Conservation (phyloP, 768 basidiomycete genomes). For the Lentinula sp. region DNA sequence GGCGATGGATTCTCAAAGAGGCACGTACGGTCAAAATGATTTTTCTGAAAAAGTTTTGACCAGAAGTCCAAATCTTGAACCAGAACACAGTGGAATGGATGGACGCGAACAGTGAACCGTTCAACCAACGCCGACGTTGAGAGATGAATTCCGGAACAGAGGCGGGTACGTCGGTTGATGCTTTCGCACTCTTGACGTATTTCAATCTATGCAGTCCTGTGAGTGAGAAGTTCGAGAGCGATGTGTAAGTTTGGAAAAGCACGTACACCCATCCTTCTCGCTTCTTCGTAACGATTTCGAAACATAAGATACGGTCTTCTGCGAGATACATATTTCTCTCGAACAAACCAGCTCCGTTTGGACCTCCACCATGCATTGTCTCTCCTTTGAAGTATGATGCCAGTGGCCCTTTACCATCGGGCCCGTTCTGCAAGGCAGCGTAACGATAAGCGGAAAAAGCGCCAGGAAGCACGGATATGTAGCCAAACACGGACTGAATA, state of each 20-base stretch:
- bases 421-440: conserved; percentile 79
- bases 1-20: conserved; percentile 2
- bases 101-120: conserved; percentile 89
- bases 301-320: conserved; percentile 87
- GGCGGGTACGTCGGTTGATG: conserved; percentile 93
- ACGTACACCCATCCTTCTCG: conserved; percentile 75
- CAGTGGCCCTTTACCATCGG: conserved; percentile 84
- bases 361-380: conserved; percentile 65
- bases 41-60: conserved; percentile 86
- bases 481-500: conserved; percentile 69
- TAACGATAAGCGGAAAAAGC: conserved; percentile 93
- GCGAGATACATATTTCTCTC: conserved; percentile 91
- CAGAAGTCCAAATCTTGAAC: conserved; percentile 84
- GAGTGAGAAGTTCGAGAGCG: neutral
- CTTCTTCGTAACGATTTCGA: conserved; percentile 91
- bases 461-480: conserved; percentile 85
- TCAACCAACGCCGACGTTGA: conserved; percentile 84
- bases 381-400: conserved; percentile 95
- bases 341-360: conserved; percentile 63
- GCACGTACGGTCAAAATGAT: conserved; percentile 54
- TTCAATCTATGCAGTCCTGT: conserved; percentile 42
- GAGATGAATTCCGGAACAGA: conserved; percentile 89
- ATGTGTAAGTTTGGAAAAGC: neutral
- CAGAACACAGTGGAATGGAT: conserved; percentile 90
- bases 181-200: conserved; percentile 92